Evolutionary conservation across 208 protist species (phyloP).

Genomic region (Acanthamoeba castellanii): DNA sequence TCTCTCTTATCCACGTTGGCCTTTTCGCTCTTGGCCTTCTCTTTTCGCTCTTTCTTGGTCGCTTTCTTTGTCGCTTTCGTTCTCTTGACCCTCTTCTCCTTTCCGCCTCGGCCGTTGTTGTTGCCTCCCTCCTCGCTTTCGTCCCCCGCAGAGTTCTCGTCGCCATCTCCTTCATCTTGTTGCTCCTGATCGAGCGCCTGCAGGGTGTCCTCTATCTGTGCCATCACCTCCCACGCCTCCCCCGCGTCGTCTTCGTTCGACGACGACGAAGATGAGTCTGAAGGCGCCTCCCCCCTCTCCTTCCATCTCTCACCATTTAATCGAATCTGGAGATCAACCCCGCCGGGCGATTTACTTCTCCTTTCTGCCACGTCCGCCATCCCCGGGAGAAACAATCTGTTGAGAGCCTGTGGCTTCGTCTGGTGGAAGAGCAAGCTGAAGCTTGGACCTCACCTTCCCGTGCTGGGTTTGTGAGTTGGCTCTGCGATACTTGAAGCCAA

Average conservation of each 20-base stretch:
- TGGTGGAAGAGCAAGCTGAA: no score
- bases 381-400: no score
- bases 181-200: neutral
- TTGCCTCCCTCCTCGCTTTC: neutral
- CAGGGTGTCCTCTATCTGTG: neutral
- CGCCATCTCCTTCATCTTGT: neutral
- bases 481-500: constrained; percentile 16
- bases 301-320: constrained; percentile 8
- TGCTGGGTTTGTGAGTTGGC: no score
- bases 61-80: constrained; percentile 51
- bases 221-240: neutral
- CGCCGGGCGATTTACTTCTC: no score
- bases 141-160: neutral
- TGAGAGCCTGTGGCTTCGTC: no score
- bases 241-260: neutral
- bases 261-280: neutral
- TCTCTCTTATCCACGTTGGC: neutral
- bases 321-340: neutral
- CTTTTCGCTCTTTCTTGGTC: neutral
- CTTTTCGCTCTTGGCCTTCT: neutral
- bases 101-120: neutral
- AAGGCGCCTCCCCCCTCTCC: neutral
- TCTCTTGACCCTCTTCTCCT: neutral
- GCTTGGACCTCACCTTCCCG: no score
- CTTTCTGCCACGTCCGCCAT: no score